Percentiles rank a stretch among this genome's conserved stretches.
These are phyloP conservation scores for Fusarium tricinctum DNA, from an alignment of 2,329 filamentous ascomycete genomes.

Conservation along the genomic window DNA sequence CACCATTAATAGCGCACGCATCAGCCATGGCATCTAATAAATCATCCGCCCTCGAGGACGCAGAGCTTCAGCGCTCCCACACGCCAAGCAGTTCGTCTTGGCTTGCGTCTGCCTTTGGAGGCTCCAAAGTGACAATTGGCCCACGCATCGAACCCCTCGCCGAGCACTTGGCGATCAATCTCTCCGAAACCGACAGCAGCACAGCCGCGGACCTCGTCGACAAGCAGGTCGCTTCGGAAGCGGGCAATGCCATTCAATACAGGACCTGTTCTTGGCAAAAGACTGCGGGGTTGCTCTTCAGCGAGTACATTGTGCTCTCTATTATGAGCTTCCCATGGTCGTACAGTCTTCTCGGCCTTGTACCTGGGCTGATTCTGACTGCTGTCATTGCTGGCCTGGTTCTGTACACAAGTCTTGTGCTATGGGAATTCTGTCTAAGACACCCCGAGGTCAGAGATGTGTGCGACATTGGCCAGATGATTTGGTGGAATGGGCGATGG, in stretches of 20 bases:
- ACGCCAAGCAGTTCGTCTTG: constrained; percentile 41
- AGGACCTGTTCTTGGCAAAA: constrained; percentile 95
- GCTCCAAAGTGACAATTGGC: constrained; percentile 59
- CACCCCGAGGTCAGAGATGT: constrained; percentile 92
- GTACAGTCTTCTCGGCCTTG: constrained; percentile 86
- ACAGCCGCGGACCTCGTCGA: constrained; percentile 63
- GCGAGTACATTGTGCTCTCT: constrained; percentile 90
- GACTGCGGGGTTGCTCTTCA: constrained; percentile 91
- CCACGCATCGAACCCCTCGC: constrained; percentile 66
- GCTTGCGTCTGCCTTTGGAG: constrained; percentile 56
- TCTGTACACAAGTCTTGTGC: constrained; percentile 75
- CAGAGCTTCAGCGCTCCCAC: constrained; percentile 19
- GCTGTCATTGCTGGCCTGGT: constrained; percentile 81
- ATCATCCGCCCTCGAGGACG: constrained; percentile 15
- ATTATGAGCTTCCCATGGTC: constrained; percentile 98
- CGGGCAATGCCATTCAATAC: constrained; percentile 86
- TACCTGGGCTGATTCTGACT: constrained; percentile 86
- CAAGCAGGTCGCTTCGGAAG: constrained; percentile 81
- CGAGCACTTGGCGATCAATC: constrained; percentile 49
- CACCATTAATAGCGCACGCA: neutral
- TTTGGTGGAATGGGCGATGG: constrained; percentile 86
- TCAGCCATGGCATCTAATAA: constrained; percentile 25
- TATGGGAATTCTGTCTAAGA: constrained; percentile 88
- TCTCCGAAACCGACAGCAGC: constrained; percentile 57
- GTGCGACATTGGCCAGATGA: constrained; percentile 91